These are phyloP conservation scores for Coniochaeta hoffmannii DNA, from an alignment of 2,329 filamentous ascomycete genomes.

Conservation along the genomic window DNA sequence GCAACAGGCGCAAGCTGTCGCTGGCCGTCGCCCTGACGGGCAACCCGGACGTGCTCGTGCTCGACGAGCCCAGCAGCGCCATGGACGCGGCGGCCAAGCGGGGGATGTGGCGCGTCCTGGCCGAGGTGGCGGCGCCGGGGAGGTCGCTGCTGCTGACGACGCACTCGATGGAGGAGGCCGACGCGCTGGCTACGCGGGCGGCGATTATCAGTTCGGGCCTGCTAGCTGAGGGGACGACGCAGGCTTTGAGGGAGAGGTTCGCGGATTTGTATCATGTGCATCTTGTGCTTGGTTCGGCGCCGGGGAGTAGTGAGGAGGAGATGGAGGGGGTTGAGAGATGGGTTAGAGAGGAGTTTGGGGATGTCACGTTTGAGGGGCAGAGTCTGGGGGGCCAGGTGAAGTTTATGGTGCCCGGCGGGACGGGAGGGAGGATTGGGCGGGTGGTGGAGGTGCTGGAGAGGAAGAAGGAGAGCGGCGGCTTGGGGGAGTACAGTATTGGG, in stretches of 20 bases:
- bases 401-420: constrained; percentile 45
- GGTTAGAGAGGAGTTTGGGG: constrained; percentile 42
- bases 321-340: constrained; percentile 50
- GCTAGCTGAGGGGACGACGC: constrained; percentile 54
- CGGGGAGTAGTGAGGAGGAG: constrained; percentile 45
- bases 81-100: constrained; percentile 70
- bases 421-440: constrained; percentile 16
- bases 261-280: constrained; percentile 58
- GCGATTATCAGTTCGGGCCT: constrained; percentile 44
- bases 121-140: constrained; percentile 55
- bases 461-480: constrained; percentile 46
- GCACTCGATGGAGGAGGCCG: constrained; percentile 76
- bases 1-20: constrained; percentile 69
- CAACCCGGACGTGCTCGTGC: constrained; percentile 63
- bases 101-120: constrained; percentile 68
- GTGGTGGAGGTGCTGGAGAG: constrained; percentile 43
- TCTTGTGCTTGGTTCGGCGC: constrained; percentile 50
- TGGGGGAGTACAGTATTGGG: constrained; percentile 60
- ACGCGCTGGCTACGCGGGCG: constrained; percentile 62
- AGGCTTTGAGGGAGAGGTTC: constrained; percentile 48
- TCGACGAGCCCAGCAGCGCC: constrained; percentile 67
- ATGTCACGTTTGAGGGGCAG: constrained; percentile 47
- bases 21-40: constrained; percentile 70
- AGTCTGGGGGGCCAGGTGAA: constrained; percentile 58
- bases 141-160: constrained; percentile 66